A percentile compares a stretch with the other conserved stretches of the same genome.
Conservation (phyloP, 768 basidiomycete species). For the Lactifluus pinguis region DNA sequence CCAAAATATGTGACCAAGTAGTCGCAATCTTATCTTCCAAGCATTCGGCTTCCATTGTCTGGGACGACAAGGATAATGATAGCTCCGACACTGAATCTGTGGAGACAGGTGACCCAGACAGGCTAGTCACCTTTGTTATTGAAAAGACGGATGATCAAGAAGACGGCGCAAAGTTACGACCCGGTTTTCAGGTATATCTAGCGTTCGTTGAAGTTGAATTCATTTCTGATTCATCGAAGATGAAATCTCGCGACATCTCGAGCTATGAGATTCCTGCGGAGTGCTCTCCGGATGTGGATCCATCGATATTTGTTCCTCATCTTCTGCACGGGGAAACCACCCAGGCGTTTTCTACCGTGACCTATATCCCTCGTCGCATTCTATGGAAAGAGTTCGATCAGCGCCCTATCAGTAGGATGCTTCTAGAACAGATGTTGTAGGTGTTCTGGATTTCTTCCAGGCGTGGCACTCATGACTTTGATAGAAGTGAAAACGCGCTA, state of each 20-base stretch:
- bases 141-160: constrained; percentile 47
- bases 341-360: constrained; percentile 12
- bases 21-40: constrained; percentile 41
- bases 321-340: constrained; percentile 16
- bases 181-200: constrained; percentile 38
- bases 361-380: background rate
- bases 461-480: background rate
- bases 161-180: constrained; percentile 35
- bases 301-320: background rate
- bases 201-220: no score
- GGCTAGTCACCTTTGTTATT: constrained; percentile 47
- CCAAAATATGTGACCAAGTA: constrained; percentile 41
- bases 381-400: background rate
- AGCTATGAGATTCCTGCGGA: background rate
- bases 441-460: background rate
- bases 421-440: background rate
- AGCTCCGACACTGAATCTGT: constrained; percentile 16
- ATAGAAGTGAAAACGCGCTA: background rate
- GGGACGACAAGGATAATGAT: constrained; percentile 28
- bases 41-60: constrained; percentile 38
- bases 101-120: constrained; percentile 35
- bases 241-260: background rate
- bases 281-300: background rate
- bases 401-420: fast-evolving
- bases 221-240: background rate